A percentile compares a stretch with the other conserved stretches of the same genome.
Evolutionary conservation across 2,329 filamentous ascomycete species (phyloP).

Genomic region (Clonostachys solani): DNA sequence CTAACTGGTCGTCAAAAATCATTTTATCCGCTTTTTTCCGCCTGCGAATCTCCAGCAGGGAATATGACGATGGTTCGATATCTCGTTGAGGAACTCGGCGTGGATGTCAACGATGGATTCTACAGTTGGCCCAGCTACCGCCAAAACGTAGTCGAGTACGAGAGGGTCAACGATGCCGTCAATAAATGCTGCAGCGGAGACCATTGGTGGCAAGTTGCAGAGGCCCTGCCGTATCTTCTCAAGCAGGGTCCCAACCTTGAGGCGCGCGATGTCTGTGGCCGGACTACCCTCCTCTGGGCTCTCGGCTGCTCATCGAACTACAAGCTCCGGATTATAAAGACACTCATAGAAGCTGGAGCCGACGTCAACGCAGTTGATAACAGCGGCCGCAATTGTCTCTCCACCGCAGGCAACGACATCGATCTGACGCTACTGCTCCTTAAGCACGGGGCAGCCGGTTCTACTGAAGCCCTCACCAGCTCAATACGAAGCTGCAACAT

Average conservation of each 20-base stretch:
- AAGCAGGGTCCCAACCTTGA: background rate
- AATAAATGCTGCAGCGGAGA: background rate
- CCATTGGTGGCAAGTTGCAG: background rate
- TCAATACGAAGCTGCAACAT: background rate
- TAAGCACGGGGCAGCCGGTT: background rate
- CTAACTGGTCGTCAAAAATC: background rate
- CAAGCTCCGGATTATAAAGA: background rate
- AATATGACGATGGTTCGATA: background rate
- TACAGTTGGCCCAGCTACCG: background rate
- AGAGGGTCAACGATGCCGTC: background rate
- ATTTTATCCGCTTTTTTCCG: background rate
- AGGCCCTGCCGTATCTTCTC: background rate
- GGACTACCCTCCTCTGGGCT: background rate
- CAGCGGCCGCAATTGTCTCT: background rate
- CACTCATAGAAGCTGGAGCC: background rate
- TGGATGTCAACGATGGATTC: background rate
- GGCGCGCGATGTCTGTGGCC: background rate
- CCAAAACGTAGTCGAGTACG: background rate
- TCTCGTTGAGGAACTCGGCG: background rate
- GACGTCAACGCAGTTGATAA: background rate
- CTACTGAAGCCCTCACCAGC: background rate
- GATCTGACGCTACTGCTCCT: background rate
- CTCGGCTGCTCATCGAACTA: background rate
- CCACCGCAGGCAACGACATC: background rate
- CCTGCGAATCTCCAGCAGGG: background rate